These are phyloP conservation scores for Solanum pennellii DNA, from an alignment of 257 asterid genomes.

Conservation along the genomic window DNA sequence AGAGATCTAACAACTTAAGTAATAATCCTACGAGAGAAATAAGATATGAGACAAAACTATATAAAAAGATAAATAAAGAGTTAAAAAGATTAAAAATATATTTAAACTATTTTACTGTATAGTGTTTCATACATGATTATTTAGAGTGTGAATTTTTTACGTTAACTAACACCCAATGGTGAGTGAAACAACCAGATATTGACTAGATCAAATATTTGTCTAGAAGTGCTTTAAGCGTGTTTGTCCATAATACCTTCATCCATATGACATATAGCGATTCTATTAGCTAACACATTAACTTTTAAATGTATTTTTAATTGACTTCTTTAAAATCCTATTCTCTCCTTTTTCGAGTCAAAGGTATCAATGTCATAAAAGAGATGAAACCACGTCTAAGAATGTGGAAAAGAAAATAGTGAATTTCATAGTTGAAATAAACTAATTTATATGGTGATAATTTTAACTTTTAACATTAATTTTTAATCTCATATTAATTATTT, in stretches of 20 bases:
- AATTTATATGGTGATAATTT: too few species aligned
- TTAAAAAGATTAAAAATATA: too few species aligned
- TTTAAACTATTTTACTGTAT: fast-evolving
- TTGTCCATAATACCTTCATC: too few species aligned
- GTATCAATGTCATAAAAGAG: background rate
- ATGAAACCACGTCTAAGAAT: background rate
- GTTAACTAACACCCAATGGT: fast-evolving
- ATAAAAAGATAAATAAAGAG: background rate
- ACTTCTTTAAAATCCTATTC: background rate
- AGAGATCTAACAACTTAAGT: background rate
- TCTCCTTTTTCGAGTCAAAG: background rate
- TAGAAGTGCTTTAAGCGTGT: too few species aligned
- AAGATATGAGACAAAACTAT: background rate
- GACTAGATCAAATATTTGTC: background rate
- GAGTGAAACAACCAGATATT: too few species aligned
- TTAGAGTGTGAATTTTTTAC: background rate
- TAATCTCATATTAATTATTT: too few species aligned
- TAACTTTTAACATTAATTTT: background rate
- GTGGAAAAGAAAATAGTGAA: background rate
- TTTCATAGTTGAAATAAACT: too few species aligned
- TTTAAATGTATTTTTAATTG: too few species aligned
- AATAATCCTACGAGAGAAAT: background rate
- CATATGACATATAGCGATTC: background rate
- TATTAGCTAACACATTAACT: too few species aligned
- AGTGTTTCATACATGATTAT: too few species aligned